Evolutionary conservation across 2,329 filamentous ascomycete genomes (phyloP), one percentile per base, ranked within the genome.

Genomic region (Eutypella sp.): DNA sequence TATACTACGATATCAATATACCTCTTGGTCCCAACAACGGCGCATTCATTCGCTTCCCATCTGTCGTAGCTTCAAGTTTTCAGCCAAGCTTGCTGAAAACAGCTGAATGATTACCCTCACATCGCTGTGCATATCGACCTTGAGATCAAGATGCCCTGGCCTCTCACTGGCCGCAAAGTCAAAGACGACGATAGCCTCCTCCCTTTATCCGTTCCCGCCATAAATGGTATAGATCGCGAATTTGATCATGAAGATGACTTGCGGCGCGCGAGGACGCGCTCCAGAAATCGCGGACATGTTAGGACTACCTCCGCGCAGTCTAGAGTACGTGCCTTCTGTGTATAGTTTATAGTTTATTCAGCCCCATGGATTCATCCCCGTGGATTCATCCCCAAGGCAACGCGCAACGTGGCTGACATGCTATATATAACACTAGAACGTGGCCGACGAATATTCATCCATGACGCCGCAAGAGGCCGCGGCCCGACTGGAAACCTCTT

Each of bases 391-490:
- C n/a, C n/a, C n/a, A n/a, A n/a, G n/a, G n/a, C n/a, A n/a, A n/a
- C n/a, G n/a, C n/a, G n/a, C n/a, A n/a, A n/a, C n/a, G n/a, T 48
- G 23, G 46, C 40, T 41, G 23, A 20, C 16, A 37, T 39, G 20
- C 18, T 47, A 40, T 4, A 15, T 8, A n/a, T 9, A n/a, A 22
- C 9, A 24, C 36, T 25, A 81, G 76, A 72, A 65, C 43, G 64
- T 78, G 38, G 81, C 82, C 46, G 79, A 84, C 47, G 74, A 81
- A 45, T 85, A 73, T 60, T 76, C 81, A 23, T 72, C 80, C 60
- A 78, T 96, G 62, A 85, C 83, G n/a, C 78, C 85, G 18, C 76
- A 84, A 61, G 87, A 96, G 67, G 85, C 87, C 10, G 90, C 89
- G 38, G 75, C 83, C 44, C 82, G 81, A 53, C 73, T 97, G 44